Base-by-base conservation (phyloP, 2,329 filamentous ascomycete genomes). In the Claviceps citrina region DNA sequence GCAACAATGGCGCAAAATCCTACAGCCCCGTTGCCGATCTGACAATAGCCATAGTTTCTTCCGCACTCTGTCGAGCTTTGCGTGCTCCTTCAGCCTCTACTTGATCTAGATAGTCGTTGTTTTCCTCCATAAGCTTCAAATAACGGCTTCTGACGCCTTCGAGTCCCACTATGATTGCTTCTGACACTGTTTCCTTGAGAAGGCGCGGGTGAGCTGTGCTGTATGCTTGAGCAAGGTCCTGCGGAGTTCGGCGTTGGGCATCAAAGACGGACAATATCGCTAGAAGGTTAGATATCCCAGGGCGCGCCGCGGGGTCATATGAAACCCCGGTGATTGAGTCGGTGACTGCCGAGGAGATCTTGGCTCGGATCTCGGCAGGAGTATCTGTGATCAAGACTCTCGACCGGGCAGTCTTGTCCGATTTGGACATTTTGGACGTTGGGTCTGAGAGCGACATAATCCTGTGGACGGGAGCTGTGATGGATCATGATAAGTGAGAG, bases 351-450 rank as follows among this genome's bases (percentile, higher is more conserved):
- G 64, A 60, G 47, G 68, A 75, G 47, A 96, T 65, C 56, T 93
- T 94, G 35, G 61, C 59, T 16, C 63, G 59, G 45, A 96, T 87
- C 3, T 68, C 64, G 0, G 71, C 61, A 1, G 71, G 63, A 0
- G 66, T 59, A 50, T 95, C 84, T 2, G 81, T 93, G 44, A 98
- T 75, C 10, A 91, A 64, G 49, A 98, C 93, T 15, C 85, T 73
- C 7, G 85, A 93, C 37, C 71, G 73, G 3, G 72, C 67, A 48
- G 82, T 74, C 0, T 68, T 54, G 51, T 85, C 71, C 1, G 86
- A 94, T 61, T 98, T 98, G 41, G 86, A 94, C 91, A 98, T 98
- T 57, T 98, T 98, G 39, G 73, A 67, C 0, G 59, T 63, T 0
- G 91, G 89, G 9, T 84, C 66, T 38, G 73, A 76, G 18, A 98